phyloP scores from a whole-genome alignment of 139 green algal genomes.

The Mesostigma viride region DNA sequence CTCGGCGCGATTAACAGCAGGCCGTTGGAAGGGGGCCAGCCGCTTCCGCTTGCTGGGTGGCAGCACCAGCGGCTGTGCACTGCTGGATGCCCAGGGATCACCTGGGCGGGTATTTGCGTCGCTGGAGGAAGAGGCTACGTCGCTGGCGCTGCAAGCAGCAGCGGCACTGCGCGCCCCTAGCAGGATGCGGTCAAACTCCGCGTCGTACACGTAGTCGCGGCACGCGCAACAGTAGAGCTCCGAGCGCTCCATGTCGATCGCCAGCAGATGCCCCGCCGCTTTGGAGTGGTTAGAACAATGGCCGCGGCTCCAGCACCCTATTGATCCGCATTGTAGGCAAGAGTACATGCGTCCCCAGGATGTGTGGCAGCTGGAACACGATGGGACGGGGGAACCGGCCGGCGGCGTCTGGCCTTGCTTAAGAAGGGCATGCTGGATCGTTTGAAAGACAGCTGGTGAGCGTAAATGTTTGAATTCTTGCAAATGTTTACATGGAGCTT shows the following conservation, averaged over 20 bases:
- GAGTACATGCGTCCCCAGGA: constrained; percentile 14
- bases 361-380: constrained; percentile 9
- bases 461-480: too few relatives aligned
- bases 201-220: constrained; percentile 55
- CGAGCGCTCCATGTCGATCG: constrained; percentile 40
- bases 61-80: constrained; percentile 2
- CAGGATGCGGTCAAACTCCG: constrained; percentile 44
- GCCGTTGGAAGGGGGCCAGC: background rate
- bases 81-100: background rate
- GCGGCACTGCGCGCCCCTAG: too few relatives aligned
- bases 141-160: too few relatives aligned
- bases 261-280: constrained; percentile 32
- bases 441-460: too few relatives aligned
- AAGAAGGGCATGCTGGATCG: too few relatives aligned
- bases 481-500: too few relatives aligned
- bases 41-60: background rate
- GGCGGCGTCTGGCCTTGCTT: too few relatives aligned
- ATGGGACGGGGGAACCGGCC: too few relatives aligned
- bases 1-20: background rate
- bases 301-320: constrained; percentile 8
- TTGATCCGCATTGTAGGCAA: constrained; percentile 17
- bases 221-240: constrained; percentile 67
- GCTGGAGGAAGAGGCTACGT: background rate
- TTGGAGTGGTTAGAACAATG: background rate
- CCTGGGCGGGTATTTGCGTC: background rate